Conservation (phyloP, 2,329 filamentous ascomycete genomes). For the Exophiala mesophila region DNA sequence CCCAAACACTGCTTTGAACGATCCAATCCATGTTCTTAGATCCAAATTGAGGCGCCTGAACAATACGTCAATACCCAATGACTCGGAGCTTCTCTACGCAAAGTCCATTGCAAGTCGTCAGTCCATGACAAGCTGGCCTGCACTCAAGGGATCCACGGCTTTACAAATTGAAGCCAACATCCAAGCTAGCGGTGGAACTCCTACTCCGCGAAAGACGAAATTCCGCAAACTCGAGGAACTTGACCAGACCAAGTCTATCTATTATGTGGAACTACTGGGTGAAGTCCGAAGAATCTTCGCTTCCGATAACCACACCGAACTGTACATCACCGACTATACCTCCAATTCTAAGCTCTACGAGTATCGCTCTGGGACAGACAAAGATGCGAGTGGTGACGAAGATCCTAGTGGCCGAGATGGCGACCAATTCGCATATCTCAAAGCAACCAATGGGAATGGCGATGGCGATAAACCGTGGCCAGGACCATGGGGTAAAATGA, state of each 20-base stretch:
- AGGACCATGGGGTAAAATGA: conserved; percentile 69
- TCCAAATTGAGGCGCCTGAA: conserved; percentile 4
- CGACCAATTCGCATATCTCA: conserved; percentile 53
- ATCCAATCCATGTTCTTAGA: conserved; percentile 12
- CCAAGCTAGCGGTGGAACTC: conserved; percentile 10
- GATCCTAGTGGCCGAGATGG: conserved; percentile 39
- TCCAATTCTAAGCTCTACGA: conserved; percentile 60
- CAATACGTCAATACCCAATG: conserved; percentile 5
- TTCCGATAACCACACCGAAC: conserved; percentile 46
- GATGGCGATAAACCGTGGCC: conserved; percentile 51
- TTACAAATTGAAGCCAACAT: conserved; percentile 8
- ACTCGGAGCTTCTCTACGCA: conserved; percentile 20
- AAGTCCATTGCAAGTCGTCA: conserved; percentile 13
- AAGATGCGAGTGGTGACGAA: conserved; percentile 20
- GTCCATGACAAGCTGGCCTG: background rate
- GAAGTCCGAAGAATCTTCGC: conserved; percentile 61
- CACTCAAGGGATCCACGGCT: background rate
- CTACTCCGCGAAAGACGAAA: conserved; percentile 37
- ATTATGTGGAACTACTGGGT: conserved; percentile 65
- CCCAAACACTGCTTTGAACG: conserved; percentile 11
- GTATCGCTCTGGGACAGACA: conserved; percentile 36
- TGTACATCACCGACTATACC: conserved; percentile 84
- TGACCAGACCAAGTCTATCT: conserved; percentile 30
- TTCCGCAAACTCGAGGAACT: conserved; percentile 63
- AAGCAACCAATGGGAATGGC: background rate